These are phyloP conservation scores for Medicago truncatula DNA, from an alignment of 306 rosid species.

Conservation along the genomic window MtrunA17r5.0-ANR NC_053046.1:16024501-16025000, in stretches of 20 bases:
- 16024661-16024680: slow-evolving; percentile 61
- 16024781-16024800: slow-evolving; percentile 28
- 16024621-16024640: slow-evolving; percentile 44
- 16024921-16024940: background rate
- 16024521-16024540: slow-evolving; percentile 36
- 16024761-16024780: slow-evolving; percentile 31
- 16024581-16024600: slow-evolving; percentile 31
- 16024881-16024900: background rate
- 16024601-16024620: slow-evolving; percentile 5
- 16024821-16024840: slow-evolving; percentile 12
- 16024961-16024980: background rate
- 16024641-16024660: slow-evolving; percentile 49
- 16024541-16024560: slow-evolving; percentile 12
- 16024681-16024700: slow-evolving; percentile 48
- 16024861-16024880: background rate
- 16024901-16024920: background rate
- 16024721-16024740: slow-evolving; percentile 6
- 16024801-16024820: slow-evolving; percentile 29
- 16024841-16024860: background rate
- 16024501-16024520: slow-evolving; percentile 31
- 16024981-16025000: slow-evolving; percentile 2
- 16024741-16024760: slow-evolving; percentile 36
- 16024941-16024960: slow-evolving; percentile 4
- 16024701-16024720: background rate
- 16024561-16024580: background rate